A percentile compares a stretch with the other conserved stretches of the same genome.
Evolutionary conservation across 768 basidiomycete genomes (phyloP).

Genomic region (Amanita rubescens): DNA sequence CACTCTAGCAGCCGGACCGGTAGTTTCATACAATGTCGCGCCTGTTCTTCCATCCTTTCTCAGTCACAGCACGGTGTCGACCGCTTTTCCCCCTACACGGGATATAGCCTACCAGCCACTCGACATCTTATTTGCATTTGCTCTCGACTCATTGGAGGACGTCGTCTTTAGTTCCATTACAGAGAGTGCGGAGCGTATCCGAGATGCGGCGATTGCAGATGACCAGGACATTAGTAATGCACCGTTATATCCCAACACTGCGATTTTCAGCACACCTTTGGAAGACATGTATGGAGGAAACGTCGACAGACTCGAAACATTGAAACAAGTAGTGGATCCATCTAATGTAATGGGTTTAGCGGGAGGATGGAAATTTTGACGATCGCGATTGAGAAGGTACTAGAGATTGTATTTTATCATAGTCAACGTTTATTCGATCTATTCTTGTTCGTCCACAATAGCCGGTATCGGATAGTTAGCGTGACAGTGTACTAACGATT

Average conservation of each 20-base stretch:
- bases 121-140: conserved; percentile 21
- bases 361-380: conserved; percentile 41
- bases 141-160: conserved; percentile 10
- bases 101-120: conserved; percentile 19
- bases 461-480: too few species aligned
- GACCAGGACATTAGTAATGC: conserved; percentile 29
- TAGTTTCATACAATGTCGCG: not conserved
- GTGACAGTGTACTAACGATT: too few species aligned
- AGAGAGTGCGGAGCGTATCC: conserved; percentile 28
- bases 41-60: not conserved
- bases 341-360: conserved; percentile 42
- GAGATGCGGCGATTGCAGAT: conserved; percentile 22
- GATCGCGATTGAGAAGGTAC: not conserved
- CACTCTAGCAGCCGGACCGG: not conserved
- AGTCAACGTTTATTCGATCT: too few species aligned
- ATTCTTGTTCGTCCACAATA: too few species aligned
- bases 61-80: not conserved
- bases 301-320: conserved; percentile 22
- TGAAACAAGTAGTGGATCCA: conserved; percentile 38
- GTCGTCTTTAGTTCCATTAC: conserved; percentile 27
- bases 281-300: conserved; percentile 36
- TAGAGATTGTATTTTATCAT: too few species aligned
- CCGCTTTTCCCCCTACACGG: conserved; percentile 7
- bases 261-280: conserved; percentile 35
- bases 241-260: conserved; percentile 32